phyloP scores from a whole-genome alignment of 2,329 filamentous ascomycete species.

The Aspergillus sp. region DNA sequence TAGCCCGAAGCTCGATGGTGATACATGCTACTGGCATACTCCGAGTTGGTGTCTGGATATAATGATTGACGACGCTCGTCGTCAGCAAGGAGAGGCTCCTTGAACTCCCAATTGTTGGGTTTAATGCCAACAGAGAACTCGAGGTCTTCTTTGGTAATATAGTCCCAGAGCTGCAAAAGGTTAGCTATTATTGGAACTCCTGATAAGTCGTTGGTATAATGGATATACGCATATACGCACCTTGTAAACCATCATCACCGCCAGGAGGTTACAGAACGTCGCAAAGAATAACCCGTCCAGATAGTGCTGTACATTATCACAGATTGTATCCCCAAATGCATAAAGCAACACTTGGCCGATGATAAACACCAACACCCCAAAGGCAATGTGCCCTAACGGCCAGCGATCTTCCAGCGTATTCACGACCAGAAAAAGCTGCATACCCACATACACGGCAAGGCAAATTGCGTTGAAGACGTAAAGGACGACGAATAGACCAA shows the following conservation, averaged over 20 bases:
- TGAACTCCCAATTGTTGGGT: conserved; percentile 97
- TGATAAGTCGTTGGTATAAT: too few relatives aligned
- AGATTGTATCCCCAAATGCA: conserved; percentile 77
- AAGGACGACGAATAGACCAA: conserved; percentile 82
- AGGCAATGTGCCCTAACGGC: conserved; percentile 85
- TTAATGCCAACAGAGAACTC: conserved; percentile 95
- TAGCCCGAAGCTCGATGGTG: conserved; percentile 34
- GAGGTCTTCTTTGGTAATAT: conserved; percentile 94
- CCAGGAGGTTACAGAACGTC: conserved; percentile 84
- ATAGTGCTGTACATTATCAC: conserved; percentile 78
- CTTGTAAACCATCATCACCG: conserved; percentile 99
- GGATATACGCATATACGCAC: conserved; percentile 36
- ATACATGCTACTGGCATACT: conserved; percentile 39
- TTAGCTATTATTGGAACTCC: too few relatives aligned
- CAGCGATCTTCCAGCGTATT: conserved; percentile 91
- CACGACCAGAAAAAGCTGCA: conserved; percentile 81
- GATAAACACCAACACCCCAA: conserved; percentile 85
- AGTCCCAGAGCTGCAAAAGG: conserved; percentile 79
- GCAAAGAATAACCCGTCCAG: conserved; percentile 91
- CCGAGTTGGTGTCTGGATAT: conserved; percentile 51
- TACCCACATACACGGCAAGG: conserved; percentile 72
- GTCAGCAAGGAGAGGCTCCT: conserved; percentile 68
- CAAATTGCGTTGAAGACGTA: conserved; percentile 87
- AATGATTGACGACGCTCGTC: conserved; percentile 67
- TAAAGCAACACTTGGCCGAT: conserved; percentile 89